These are phyloP conservation scores for Ophiosphaerella herpotricha DNA, from an alignment of 2,329 filamentous ascomycete species.

Conservation along the genomic window DNA sequence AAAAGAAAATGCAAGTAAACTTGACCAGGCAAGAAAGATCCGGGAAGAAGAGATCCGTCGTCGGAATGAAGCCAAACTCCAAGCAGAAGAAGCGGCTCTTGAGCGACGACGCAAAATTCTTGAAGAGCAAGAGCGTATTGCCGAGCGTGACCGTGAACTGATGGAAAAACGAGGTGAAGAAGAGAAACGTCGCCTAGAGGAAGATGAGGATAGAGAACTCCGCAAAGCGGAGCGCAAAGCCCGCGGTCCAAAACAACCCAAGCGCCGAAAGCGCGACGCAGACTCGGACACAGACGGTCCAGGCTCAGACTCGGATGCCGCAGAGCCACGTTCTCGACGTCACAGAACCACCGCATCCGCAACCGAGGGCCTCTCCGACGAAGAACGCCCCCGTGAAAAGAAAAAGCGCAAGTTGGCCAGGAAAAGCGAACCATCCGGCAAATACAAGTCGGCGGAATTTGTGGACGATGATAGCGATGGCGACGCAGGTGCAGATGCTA, in stretches of 20 bases:
- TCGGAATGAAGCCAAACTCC: conserved; percentile 76
- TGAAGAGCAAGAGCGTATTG: conserved; percentile 83
- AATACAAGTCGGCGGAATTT: conserved; percentile 86
- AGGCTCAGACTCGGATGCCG: conserved; percentile 28
- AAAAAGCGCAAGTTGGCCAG: conserved; percentile 66
- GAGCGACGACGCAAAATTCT: conserved; percentile 80
- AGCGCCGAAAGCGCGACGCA: conserved; percentile 66
- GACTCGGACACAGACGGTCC: conserved; percentile 53
- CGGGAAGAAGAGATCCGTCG: conserved; percentile 79
- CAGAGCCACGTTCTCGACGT: conserved; percentile 46
- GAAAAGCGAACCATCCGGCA: conserved; percentile 55
- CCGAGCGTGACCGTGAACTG: conserved; percentile 71
- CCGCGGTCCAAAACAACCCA: conserved; percentile 51
- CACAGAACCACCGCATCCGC: conserved; percentile 45
- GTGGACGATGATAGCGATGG: conserved; percentile 69
- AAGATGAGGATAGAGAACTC: conserved; percentile 75
- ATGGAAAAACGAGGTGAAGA: conserved; percentile 74
- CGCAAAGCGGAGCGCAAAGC: conserved; percentile 65
- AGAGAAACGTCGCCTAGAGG: conserved; percentile 66
- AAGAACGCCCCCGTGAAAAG: conserved; percentile 63
- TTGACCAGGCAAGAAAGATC: conserved; percentile 76
- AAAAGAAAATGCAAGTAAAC: conserved; percentile 85
- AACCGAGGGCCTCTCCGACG: conserved; percentile 57
- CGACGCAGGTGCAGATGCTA: conserved; percentile 29
- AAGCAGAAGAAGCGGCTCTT: conserved; percentile 68